Conservation (phyloP, 305 asterid species). For the Rubia tinctorum region DNA sequence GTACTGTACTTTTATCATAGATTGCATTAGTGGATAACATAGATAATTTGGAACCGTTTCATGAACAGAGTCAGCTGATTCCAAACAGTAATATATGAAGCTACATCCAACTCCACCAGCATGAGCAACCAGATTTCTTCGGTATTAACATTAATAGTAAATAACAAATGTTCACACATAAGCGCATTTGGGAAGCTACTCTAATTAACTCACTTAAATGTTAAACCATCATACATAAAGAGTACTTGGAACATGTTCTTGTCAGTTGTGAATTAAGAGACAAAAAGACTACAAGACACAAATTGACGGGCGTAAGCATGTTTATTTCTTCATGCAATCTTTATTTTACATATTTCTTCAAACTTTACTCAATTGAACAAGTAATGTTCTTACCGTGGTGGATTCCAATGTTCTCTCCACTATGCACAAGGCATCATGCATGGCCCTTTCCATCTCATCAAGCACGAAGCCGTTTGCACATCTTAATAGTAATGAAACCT, state of each 20-base stretch:
- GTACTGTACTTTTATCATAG: too few species aligned
- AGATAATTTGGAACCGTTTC: too few species aligned
- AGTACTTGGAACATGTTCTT: too few species aligned
- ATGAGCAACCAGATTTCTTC: neutral
- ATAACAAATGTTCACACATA: neutral
- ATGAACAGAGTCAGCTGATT: neutral
- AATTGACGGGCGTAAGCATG: neutral
- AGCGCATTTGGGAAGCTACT: neutral
- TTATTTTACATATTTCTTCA: neutral
- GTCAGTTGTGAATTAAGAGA: neutral
- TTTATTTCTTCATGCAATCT: neutral
- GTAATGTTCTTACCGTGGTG: conserved; percentile 48
- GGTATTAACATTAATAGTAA: neutral
- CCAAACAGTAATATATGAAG: neutral
- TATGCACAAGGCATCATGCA: conserved; percentile 84
- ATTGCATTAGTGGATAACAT: too few species aligned
- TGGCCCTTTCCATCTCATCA: conserved; percentile 92
- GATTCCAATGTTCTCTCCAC: conserved; percentile 93
- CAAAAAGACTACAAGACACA: neutral
- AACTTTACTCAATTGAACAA: neutral
- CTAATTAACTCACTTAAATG: neutral
- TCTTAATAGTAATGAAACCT: conserved; percentile 84
- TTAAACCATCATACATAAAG: too few species aligned
- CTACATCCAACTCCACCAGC: neutral
- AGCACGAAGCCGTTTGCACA: conserved; percentile 98